Percentiles rank a stretch among this genome's conserved stretches.
Evolutionary conservation across 2,329 filamentous ascomycete species (phyloP).

Genomic region (Neurospora sp.): DNA sequence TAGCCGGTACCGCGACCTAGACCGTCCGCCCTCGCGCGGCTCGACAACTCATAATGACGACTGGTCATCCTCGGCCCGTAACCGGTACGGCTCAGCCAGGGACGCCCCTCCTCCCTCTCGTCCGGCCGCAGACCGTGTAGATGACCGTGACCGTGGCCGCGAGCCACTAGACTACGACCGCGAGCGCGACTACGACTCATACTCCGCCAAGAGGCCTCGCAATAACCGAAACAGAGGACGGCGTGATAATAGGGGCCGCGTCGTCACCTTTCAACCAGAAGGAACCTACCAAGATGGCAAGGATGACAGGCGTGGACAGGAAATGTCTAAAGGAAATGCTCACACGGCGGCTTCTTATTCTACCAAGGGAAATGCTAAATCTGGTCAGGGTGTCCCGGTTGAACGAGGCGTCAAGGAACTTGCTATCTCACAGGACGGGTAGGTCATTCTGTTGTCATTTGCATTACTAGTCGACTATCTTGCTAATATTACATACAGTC

Average conservation of each 20-base stretch:
- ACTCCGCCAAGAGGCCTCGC: slow-evolving; percentile 22
- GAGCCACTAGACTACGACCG: slow-evolving; percentile 26
- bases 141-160: slow-evolving; percentile 30
- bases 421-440: slow-evolving; percentile 27
- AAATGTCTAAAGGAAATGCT: slow-evolving; percentile 54
- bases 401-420: slow-evolving; percentile 25
- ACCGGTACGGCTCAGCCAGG: slow-evolving; percentile 44
- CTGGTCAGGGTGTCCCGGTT: slow-evolving; percentile 49
- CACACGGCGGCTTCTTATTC: slow-evolving; percentile 48
- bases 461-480: not conserved
- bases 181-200: slow-evolving; percentile 21
- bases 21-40: slow-evolving; percentile 36
- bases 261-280: slow-evolving; percentile 21
- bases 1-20: slow-evolving; percentile 43
- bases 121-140: slow-evolving; percentile 9
- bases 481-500: slow-evolving; percentile 1
- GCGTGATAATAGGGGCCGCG: slow-evolving; percentile 19
- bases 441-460: slow-evolving; percentile 9
- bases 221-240: slow-evolving; percentile 20
- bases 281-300: slow-evolving; percentile 36
- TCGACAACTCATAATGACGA: slow-evolving; percentile 38
- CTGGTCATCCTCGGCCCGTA: slow-evolving; percentile 23
- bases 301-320: slow-evolving; percentile 39
- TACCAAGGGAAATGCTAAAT: slow-evolving; percentile 59
- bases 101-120: slow-evolving; percentile 43